Evolutionary conservation across 208 protist species (phyloP).

Genomic region (Acanthamoeba healyi): DNA sequence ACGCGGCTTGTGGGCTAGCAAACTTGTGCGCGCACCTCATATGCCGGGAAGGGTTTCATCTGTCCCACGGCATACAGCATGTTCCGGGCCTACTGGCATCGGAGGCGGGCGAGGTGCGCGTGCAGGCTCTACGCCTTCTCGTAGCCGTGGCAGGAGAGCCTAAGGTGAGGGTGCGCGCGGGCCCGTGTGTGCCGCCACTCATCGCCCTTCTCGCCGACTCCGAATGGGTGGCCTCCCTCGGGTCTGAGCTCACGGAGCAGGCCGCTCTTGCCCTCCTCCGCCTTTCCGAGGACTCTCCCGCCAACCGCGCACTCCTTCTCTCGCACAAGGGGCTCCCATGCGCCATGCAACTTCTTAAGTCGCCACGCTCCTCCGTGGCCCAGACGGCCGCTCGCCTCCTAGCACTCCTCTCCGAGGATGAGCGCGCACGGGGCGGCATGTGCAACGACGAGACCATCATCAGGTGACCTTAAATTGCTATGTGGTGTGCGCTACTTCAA

Average conservation of each 20-base stretch:
- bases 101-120: conserved; percentile 17
- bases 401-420: neutral
- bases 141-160: conserved; percentile 22
- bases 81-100: neutral
- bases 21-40: conserved; percentile 58
- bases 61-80: neutral
- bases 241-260: conserved; percentile 11
- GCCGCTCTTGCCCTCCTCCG: conserved; percentile 2
- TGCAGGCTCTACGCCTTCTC: conserved; percentile 50
- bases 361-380: neutral
- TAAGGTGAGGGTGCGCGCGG: conserved; percentile 23
- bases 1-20: conserved; percentile 53
- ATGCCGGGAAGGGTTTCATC: conserved; percentile 52
- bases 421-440: neutral
- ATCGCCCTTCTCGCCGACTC: conserved; percentile 9
- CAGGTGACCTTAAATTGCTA: too few relatives aligned
- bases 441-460: conserved; percentile 21
- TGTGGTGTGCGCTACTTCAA: too few relatives aligned
- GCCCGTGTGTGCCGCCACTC: conserved; percentile 17
- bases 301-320: neutral
- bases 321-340: conserved; percentile 6
- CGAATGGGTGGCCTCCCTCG: neutral
- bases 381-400: neutral
- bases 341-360: neutral
- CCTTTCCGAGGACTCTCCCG: neutral